phyloP scores from a whole-genome alignment of 345 rosid genomes.

The Aurinia saxatilis region DNA sequence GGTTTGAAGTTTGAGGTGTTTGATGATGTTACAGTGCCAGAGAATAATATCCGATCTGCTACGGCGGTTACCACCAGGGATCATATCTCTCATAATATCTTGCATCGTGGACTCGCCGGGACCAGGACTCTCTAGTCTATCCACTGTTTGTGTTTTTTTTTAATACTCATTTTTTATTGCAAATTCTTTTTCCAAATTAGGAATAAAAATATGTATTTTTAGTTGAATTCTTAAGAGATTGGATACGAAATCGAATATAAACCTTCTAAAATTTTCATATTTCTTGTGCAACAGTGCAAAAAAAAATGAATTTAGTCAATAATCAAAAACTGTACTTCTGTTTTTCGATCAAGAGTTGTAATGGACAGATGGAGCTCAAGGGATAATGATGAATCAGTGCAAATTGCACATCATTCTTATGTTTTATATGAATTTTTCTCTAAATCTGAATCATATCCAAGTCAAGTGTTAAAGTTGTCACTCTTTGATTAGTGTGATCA shows the following conservation, averaged over 20 bases:
- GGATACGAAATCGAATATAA: constrained; percentile 11
- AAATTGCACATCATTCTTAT: too few relatives aligned
- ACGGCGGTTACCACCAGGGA: constrained; percentile 49
- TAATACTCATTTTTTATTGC: constrained; percentile 11
- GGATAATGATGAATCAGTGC: too few relatives aligned
- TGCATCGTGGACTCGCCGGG: constrained; percentile 64
- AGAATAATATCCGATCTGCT: constrained; percentile 43
- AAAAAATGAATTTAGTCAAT: too few relatives aligned
- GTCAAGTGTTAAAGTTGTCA: too few relatives aligned
- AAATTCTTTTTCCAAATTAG: constrained; percentile 25
- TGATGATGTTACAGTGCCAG: constrained; percentile 63
- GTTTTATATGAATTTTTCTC: too few relatives aligned
- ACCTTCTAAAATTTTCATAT: too few relatives aligned
- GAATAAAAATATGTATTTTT: constrained; percentile 2
- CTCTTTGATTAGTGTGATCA: too few relatives aligned
- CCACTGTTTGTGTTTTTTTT: background rate
- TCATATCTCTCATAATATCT: constrained; percentile 62
- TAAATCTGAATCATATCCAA: too few relatives aligned
- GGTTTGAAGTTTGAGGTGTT: constrained; percentile 40
- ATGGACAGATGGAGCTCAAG: too few relatives aligned
- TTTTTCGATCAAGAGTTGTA: too few relatives aligned
- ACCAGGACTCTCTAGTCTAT: constrained; percentile 26
- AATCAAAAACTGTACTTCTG: too few relatives aligned
- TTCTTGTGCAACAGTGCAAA: too few relatives aligned
- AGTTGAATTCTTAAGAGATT: background rate